Percentiles rank a stretch among this genome's conserved stretches.
Conservation (phyloP, 1,284 basidiomycete species). For the Tilletia horrida region DNA sequence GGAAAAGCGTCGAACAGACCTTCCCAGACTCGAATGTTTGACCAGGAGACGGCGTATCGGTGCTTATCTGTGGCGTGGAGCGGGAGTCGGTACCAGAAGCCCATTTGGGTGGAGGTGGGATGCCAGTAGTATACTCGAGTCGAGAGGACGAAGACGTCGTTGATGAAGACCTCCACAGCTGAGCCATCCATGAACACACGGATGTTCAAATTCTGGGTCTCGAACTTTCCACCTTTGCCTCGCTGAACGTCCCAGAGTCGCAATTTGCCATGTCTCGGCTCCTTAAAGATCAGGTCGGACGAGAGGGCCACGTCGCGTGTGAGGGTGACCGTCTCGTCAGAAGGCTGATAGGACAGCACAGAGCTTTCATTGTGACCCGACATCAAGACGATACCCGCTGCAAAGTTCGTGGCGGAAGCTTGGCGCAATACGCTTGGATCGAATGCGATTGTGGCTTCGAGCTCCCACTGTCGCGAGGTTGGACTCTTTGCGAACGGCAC, state of each 20-base stretch:
- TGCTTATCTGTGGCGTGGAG: not conserved
- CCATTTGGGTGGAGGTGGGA: slow-evolving; percentile 20
- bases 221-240: not conserved
- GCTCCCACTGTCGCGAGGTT: slow-evolving; percentile 22
- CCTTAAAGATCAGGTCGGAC: slow-evolving; percentile 16
- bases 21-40: slow-evolving; percentile 22
- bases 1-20: slow-evolving; percentile 30
- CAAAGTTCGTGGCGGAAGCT: slow-evolving; percentile 15
- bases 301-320: slow-evolving; percentile 27
- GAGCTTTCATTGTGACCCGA: slow-evolving; percentile 19
- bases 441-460: slow-evolving; percentile 26
- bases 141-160: slow-evolving; percentile 29
- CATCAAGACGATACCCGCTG: slow-evolving; percentile 28
- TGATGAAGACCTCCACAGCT: slow-evolving; percentile 31
- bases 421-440: slow-evolving; percentile 24
- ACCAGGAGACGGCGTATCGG: slow-evolving; percentile 22
- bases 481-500: slow-evolving; percentile 24
- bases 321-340: slow-evolving; percentile 27
- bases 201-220: slow-evolving; percentile 19
- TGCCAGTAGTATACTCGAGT: slow-evolving; percentile 32
- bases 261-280: slow-evolving; percentile 25
- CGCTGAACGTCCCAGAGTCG: slow-evolving; percentile 26
- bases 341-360: slow-evolving; percentile 25
- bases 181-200: slow-evolving; percentile 31
- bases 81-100: slow-evolving; percentile 27